Evolutionary conservation across 2,329 filamentous ascomycete genomes (phyloP).

Genomic region (Chaetomium sp.): DNA sequence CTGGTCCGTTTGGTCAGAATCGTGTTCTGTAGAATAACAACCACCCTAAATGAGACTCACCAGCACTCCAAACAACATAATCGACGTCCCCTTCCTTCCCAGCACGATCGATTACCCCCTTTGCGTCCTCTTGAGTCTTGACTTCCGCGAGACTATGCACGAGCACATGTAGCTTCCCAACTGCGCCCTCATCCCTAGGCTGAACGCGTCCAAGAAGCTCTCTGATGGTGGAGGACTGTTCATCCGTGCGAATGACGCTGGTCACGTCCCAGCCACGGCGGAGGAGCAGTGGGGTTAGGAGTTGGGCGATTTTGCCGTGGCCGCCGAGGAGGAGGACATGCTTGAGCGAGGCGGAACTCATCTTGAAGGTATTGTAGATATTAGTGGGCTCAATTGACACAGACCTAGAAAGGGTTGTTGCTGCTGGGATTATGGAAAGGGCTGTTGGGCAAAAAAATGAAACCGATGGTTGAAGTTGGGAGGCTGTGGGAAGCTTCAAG

Average conservation of each 20-base stretch:
- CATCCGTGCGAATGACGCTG: slow-evolving; percentile 67
- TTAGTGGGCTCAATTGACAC: neutral
- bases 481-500: no score
- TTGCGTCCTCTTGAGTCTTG: slow-evolving; percentile 55
- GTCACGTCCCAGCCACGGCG: slow-evolving; percentile 70
- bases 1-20: no score
- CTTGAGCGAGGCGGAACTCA: slow-evolving; percentile 20
- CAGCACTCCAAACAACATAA: slow-evolving; percentile 63
- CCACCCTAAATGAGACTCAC: slow-evolving; percentile 31
- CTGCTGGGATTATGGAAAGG: neutral
- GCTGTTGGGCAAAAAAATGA: no score
- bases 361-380: neutral
- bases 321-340: slow-evolving; percentile 71
- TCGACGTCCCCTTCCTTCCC: slow-evolving; percentile 48
- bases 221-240: slow-evolving; percentile 59
- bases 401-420: neutral
- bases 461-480: no score
- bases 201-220: slow-evolving; percentile 41
- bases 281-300: slow-evolving; percentile 70
- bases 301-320: slow-evolving; percentile 70
- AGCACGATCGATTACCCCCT: slow-evolving; percentile 47
- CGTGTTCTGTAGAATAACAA: no score
- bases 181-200: slow-evolving; percentile 28
- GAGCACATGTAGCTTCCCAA: slow-evolving; percentile 61
- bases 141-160: slow-evolving; percentile 67